Conservation (phyloP, 2,329 filamentous ascomycete species). For the Fusarium continuum region DNA sequence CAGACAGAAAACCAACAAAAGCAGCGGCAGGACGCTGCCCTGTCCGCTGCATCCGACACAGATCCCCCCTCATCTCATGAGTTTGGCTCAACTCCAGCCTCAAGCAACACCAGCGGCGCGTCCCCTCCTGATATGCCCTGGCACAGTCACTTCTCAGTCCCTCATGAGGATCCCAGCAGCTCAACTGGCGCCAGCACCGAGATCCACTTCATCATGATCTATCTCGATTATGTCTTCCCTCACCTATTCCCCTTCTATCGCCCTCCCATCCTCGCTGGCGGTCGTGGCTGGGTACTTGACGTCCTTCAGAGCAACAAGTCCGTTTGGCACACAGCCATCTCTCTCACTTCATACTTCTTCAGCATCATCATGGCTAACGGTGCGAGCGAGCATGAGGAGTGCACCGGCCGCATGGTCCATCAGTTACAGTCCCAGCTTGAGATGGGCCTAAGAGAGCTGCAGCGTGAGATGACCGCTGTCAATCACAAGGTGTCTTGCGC, state of each 20-base stretch:
- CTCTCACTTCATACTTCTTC: slow-evolving; percentile 67
- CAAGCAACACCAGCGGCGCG: slow-evolving; percentile 44
- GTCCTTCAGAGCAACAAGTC: slow-evolving; percentile 65
- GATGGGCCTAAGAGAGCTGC: slow-evolving; percentile 55
- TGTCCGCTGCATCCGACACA: slow-evolving; percentile 43
- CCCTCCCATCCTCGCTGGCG: slow-evolving; percentile 64
- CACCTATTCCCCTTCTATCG: slow-evolving; percentile 71
- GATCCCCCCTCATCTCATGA: slow-evolving; percentile 41
- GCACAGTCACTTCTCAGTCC: slow-evolving; percentile 45
- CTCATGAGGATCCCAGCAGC: slow-evolving; percentile 33
- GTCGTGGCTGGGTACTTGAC: slow-evolving; percentile 68
- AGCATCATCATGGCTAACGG: slow-evolving; percentile 54
- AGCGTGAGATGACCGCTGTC: slow-evolving; percentile 52
- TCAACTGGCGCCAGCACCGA: slow-evolving; percentile 44
- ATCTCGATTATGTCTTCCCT: slow-evolving; percentile 69
- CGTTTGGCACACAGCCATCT: slow-evolving; percentile 65
- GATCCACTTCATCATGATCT: slow-evolving; percentile 62
- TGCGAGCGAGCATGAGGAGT: slow-evolving; percentile 48
- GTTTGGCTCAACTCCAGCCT: slow-evolving; percentile 42
- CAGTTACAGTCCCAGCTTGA: slow-evolving; percentile 57
- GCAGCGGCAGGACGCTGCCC: slow-evolving; percentile 3
- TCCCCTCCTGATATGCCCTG: slow-evolving; percentile 48
- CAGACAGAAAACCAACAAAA: slow-evolving; percentile 15
- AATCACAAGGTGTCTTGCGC: slow-evolving; percentile 45
- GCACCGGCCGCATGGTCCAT: slow-evolving; percentile 48